Evolutionary conservation across 257 asterid genomes (phyloP), one percentile per base, ranked within the genome.

Genomic region (Prunella vulgaris): DNA sequence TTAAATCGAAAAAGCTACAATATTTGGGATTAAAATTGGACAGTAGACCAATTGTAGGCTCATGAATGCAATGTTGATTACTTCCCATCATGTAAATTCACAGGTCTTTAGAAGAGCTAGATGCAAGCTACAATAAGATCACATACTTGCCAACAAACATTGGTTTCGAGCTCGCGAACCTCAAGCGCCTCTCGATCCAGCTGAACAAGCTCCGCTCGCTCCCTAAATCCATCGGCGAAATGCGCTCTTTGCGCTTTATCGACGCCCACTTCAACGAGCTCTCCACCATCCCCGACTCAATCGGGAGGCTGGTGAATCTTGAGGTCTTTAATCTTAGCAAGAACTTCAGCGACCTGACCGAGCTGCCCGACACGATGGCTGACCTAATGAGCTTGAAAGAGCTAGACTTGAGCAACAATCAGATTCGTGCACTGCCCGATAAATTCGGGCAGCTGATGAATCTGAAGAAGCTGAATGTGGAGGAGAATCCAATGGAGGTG

Each of bases 321-420:
- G 95, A 86, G 80, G 75, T 68, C 69, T 82, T 93, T 14, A 83
- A 90, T 63, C 76, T 93, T 2, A 78, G 96, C 77, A 84, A 90
- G 77, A 93, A 93, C 68, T 93, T 93, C 83, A 91, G 84, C 35
- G 97, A 93, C 81, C 74, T 93, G 24, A 74, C 81, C n/a, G 84
- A 81, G 24, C 90, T 93, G 9, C 97, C 99, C 1, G 81, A 78
- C 13, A 81, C 96, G 7, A 73, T 93, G 9, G 77, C 88, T 18
- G 93, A 90, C 78, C 85, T 93, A 21, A 77, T 70, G 46, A 87
- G 67, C 79, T 90, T 93, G 21, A 89, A 80, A 66, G 97, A 90
- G 54, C 88, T 88, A n/a, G 95, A 90, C 67, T 52, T 90, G 81
- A 88, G 97, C 84, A 87, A 93, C 87, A 90, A 93, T 73, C 98